Base-by-base conservation (phyloP, 1,139 yeast genomes). In the Nakaseomyces glabratus region DNA sequence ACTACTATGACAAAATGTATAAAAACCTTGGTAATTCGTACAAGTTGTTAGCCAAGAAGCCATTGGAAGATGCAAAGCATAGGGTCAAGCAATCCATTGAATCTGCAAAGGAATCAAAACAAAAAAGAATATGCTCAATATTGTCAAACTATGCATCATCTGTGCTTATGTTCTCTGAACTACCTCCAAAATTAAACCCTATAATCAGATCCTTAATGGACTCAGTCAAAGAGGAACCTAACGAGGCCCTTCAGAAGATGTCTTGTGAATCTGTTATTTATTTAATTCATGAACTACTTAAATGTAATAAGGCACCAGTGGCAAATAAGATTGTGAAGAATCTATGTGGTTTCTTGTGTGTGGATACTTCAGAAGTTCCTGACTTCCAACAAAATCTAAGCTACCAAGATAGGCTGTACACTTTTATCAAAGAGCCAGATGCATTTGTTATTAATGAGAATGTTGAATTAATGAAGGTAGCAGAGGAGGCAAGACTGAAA, bases 351-450 rank as follows among this genome's bases (percentile, higher is more conserved):
- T 90, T 90, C 54, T 58, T 90, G 33, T 90, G 98, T 63, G 96
- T 88, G 26, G 98, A 90, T 56, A 85, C 95, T 0, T 73, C 93
- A 4, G 97, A 88, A 56, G 96, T 90, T 22, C 98, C 98, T 3
- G 97, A 86, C 51, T 90, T 84, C 52, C 69, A 69, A 20, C 80
- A 82, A 33, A 82, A 84, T 52, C 70, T 72, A 32, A 62, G 62
- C 9, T 67, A 69, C 39, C 68, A 62, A 20, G 76, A 73, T 36
- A 65, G 65, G 13, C 79, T 90, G 24, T 62, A 88, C 37, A 84
- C 95, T 1, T 66, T 88, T 48, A 68, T 76, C 37, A 82, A 84
- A 48, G 96, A 86, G 50, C 94, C 84, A 45, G 75, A 78, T 4
- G 70, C 69, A 38, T 68, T 77, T 1, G 86, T 81, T 44, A 75